Conservation (phyloP, 106 monocot genomes). For the Dendrobium catenatum region DNA sequence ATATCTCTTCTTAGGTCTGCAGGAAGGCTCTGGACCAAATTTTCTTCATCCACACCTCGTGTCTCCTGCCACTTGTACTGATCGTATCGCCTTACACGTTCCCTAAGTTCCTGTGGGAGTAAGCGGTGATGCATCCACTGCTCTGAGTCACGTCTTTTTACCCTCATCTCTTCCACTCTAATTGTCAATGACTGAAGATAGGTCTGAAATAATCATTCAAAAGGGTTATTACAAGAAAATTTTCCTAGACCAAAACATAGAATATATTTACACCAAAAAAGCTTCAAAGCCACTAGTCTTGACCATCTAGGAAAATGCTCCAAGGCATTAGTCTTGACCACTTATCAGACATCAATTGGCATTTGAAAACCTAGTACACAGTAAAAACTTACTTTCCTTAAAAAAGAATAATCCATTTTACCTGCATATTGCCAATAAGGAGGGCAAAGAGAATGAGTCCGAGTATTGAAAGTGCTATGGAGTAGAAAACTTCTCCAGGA, state of each 20-base stretch:
- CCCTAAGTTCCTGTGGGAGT: conserved; percentile 76
- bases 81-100: conserved; percentile 88
- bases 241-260: neutral
- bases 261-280: too few species aligned
- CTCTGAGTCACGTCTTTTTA: conserved; percentile 90
- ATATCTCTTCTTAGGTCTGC: conserved; percentile 76
- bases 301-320: neutral
- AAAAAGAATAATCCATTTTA: conserved; percentile 9
- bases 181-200: conserved; percentile 83
- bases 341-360: neutral
- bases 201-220: conserved; percentile 41
- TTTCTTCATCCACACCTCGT: conserved; percentile 87
- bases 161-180: conserved; percentile 88
- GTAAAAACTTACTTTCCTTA: neutral
- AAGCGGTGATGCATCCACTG: conserved; percentile 98
- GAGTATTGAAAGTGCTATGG: conserved; percentile 67
- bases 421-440: conserved; percentile 98
- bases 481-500: conserved; percentile 76
- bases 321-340: neutral
- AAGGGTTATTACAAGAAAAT: neutral
- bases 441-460: conserved; percentile 92
- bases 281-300: neutral
- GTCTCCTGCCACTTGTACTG: conserved; percentile 99
- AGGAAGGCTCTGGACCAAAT: conserved; percentile 60
- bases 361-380: neutral